These are phyloP conservation scores for Leptomonas pyrrhocoris DNA, from an alignment of 208 protist species.

Conservation along the genomic window DNA sequence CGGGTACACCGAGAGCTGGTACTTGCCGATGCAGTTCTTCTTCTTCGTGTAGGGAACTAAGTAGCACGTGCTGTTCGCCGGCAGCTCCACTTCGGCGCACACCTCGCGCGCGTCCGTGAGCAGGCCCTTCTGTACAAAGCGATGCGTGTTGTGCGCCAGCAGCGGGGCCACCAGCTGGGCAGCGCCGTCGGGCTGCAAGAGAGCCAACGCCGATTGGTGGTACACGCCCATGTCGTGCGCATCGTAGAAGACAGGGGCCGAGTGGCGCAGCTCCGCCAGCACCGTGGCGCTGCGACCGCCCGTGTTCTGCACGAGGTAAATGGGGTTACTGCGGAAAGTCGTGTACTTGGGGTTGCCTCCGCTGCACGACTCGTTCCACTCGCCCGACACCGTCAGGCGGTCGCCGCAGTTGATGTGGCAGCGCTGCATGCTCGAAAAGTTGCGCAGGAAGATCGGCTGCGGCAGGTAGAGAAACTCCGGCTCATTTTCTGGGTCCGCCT, in stretches of 20 bases:
- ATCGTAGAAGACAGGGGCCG: conserved; percentile 34
- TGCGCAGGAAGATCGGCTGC: conserved; percentile 65
- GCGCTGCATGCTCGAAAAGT: conserved; percentile 84
- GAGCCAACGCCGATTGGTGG: conserved; percentile 74
- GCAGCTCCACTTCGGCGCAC: conserved; percentile 78
- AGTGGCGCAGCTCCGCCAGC: conserved; percentile 69
- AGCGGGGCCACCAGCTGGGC: conserved; percentile 68
- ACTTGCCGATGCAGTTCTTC: conserved; percentile 60
- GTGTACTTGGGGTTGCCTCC: conserved; percentile 83
- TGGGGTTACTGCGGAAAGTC: conserved; percentile 83
- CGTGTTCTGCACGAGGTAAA: conserved; percentile 87
- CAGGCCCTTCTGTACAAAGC: conserved; percentile 81
- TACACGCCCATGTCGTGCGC: conserved; percentile 58
- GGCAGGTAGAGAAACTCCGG: conserved; percentile 61
- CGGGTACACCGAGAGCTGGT: conserved; percentile 83
- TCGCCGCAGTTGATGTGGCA: conserved; percentile 89
- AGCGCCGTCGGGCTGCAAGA: conserved; percentile 65
- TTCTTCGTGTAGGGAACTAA: conserved; percentile 84
- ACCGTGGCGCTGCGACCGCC: conserved; percentile 57
- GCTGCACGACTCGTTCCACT: conserved; percentile 69
- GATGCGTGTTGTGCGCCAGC: conserved; percentile 71
- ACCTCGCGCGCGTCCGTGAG: conserved; percentile 80
- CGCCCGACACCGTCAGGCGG: conserved; percentile 62
- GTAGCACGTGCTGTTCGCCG: conserved; percentile 75
- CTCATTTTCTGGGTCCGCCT: conserved; percentile 49